These are phyloP conservation scores for Pseudonectria buxi DNA, from an alignment of 2,329 filamentous ascomycete genomes.

Conservation along the genomic window DNA sequence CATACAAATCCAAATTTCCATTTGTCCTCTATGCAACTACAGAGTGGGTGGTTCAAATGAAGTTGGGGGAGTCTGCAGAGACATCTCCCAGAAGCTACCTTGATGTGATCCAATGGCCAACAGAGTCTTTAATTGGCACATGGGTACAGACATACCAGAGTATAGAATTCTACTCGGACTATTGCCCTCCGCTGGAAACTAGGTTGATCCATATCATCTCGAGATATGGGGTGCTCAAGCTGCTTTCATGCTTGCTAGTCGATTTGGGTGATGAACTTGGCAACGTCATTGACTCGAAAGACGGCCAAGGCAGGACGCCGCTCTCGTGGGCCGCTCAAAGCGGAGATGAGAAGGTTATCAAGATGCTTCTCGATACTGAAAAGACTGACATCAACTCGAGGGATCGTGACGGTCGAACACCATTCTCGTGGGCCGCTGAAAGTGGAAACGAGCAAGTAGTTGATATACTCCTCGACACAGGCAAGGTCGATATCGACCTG, in stretches of 20 bases:
- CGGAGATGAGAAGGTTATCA: not conserved
- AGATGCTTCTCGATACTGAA: not conserved
- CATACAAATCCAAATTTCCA: not conserved
- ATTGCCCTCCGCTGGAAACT: not conserved
- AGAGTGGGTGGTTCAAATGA: not conserved
- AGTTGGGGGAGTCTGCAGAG: not conserved
- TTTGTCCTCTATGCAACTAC: not conserved
- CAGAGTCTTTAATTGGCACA: not conserved
- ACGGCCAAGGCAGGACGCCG: conserved; percentile 1
- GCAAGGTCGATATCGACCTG: not conserved
- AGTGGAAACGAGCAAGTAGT: not conserved
- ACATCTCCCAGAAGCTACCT: not conserved
- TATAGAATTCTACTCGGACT: not conserved
- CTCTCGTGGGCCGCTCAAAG: conserved; percentile 2
- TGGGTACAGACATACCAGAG: not conserved
- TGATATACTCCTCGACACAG: not conserved
- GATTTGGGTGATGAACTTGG: not conserved
- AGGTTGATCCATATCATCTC: conserved; percentile 3
- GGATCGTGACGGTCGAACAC: no score
- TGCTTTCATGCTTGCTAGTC: not conserved
- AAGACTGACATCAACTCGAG: not conserved
- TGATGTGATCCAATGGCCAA: not conserved
- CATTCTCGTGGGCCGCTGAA: not conserved
- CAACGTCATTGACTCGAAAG: not conserved
- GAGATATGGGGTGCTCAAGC: not conserved